Base-by-base conservation (phyloP, 2,329 filamentous ascomycete genomes). In the Claviceps maximensis region DNA sequence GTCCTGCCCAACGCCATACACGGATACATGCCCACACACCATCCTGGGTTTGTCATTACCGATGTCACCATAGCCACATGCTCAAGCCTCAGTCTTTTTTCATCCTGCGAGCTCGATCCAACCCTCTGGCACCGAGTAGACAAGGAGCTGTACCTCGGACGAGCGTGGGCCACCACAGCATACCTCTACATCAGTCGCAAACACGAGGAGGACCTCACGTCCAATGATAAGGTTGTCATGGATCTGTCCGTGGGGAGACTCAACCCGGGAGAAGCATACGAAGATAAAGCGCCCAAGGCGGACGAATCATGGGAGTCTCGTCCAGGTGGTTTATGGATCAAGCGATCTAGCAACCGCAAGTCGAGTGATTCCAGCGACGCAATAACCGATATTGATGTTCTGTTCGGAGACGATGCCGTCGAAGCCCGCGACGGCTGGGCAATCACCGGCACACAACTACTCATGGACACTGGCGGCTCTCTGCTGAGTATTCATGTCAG, bases 371-470 rank as follows among this genome's bases (percentile, higher is more conserved):
- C 83, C 4, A 80, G 82, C 54, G 76, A 79, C 41, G 84, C 83
- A 17, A 77, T 96, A 49, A 95, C 89, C 0, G 85, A 83, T 4
- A 74, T 95, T 6, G 90, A 96, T 64, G 81, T 95, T 5, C 74
- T 96, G 7, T 96, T 94, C 62, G 90, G 90, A 21, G 82, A 90
- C 21, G 90, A 96, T 65, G 91, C 90, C 10, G 87, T 90, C 33
- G 93, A 98, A 65, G 90, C 89, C 5, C 82, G 93, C 54, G 79
- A 83, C 2, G 87, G 87, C 31, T 98, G 94, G 93, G 74, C 82
- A 54, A 77, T 96, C 45, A 82, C 82, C 50, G 84, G 87, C 54
- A 86, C 80, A 8, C 80, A 86, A 10, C 68, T 97, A 53, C 71
- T 91, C 49, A 71, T 96, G 55, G 80, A 87, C 58, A 76, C 77